Evolutionary conservation across 1,284 basidiomycete species (phyloP).

Genomic region (Melampsora americana): DNA sequence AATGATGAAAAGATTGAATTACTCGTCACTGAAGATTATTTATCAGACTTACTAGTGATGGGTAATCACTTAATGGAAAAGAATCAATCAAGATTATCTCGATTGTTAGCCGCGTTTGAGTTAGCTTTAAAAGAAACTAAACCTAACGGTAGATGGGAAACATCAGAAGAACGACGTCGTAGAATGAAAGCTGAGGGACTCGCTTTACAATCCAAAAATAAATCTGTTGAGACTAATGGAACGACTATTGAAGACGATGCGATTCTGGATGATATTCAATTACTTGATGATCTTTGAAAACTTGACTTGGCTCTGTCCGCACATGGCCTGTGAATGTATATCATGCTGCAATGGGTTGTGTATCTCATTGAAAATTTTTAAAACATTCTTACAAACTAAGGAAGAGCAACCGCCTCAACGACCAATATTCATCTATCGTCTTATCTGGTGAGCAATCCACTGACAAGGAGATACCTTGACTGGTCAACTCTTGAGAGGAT

Average conservation of each 20-base stretch:
- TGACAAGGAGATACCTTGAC: too few relatives aligned
- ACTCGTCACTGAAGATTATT: conserved; percentile 19
- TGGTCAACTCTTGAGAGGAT: too few relatives aligned
- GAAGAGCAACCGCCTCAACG: too few relatives aligned
- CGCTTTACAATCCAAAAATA: conserved; percentile 5
- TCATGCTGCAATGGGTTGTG: too few relatives aligned
- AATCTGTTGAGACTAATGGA: background rate
- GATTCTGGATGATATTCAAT: background rate
- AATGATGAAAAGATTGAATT: background rate
- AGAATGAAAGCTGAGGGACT: conserved; percentile 29
- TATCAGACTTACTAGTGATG: conserved; percentile 5
- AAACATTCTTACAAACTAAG: too few relatives aligned
- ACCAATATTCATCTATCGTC: too few relatives aligned
- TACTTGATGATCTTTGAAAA: background rate
- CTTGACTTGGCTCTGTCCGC: too few relatives aligned
- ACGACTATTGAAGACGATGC: background rate
- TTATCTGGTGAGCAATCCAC: too few relatives aligned
- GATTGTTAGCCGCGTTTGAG: conserved; percentile 8
- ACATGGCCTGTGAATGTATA: too few relatives aligned
- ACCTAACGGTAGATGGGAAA: conserved; percentile 17
- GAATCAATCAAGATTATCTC: conserved; percentile 5
- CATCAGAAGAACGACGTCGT: background rate
- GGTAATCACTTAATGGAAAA: conserved; percentile 19
- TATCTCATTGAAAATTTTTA: too few relatives aligned
- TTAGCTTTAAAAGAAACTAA: background rate